Percentiles rank a stretch among this genome's conserved stretches.
Conservation (phyloP, 371 early-diverging fungal species). For the Batrachochytrium dendrobatidis region DNA sequence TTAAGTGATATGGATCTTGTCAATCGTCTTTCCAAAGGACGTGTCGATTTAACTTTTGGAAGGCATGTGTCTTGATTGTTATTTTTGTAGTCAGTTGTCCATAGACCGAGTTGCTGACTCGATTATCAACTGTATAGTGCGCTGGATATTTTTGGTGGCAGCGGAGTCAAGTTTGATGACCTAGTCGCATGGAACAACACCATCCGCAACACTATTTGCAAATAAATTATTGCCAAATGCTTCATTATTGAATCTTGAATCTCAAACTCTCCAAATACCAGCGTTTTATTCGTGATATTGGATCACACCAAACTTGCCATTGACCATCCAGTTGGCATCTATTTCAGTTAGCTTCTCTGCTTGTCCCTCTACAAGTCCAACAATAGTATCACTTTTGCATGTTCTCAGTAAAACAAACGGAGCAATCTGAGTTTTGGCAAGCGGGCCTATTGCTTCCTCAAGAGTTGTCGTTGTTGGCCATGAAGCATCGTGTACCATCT, state of each 20-base stretch:
- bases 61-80: slow-evolving; percentile 75
- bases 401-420: slow-evolving; percentile 71
- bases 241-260: background rate
- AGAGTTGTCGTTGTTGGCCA: slow-evolving; percentile 81
- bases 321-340: slow-evolving; percentile 46
- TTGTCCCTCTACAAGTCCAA: slow-evolving; percentile 63
- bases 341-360: slow-evolving; percentile 49
- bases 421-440: slow-evolving; percentile 24
- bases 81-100: slow-evolving; percentile 69
- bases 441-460: slow-evolving; percentile 67
- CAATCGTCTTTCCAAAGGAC: slow-evolving; percentile 66
- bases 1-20: slow-evolving; percentile 77
- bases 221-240: background rate
- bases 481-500: slow-evolving; percentile 73
- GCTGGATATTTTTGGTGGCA: slow-evolving; percentile 95
- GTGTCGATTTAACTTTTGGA: slow-evolving; percentile 90
- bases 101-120: background rate
- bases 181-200: slow-evolving; percentile 27
- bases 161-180: slow-evolving; percentile 69
- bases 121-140: slow-evolving; percentile 50
- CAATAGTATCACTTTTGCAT: slow-evolving; percentile 79
- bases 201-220: background rate
- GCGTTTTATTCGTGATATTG: slow-evolving; percentile 5
- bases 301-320: slow-evolving; percentile 65
- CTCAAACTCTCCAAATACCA: background rate